Percentiles rank a stretch among this genome's conserved stretches.
These are phyloP conservation scores for Aspergillus novoparasiticus DNA, from an alignment of 2,329 filamentous ascomycete genomes.

Conservation along the genomic window DNA sequence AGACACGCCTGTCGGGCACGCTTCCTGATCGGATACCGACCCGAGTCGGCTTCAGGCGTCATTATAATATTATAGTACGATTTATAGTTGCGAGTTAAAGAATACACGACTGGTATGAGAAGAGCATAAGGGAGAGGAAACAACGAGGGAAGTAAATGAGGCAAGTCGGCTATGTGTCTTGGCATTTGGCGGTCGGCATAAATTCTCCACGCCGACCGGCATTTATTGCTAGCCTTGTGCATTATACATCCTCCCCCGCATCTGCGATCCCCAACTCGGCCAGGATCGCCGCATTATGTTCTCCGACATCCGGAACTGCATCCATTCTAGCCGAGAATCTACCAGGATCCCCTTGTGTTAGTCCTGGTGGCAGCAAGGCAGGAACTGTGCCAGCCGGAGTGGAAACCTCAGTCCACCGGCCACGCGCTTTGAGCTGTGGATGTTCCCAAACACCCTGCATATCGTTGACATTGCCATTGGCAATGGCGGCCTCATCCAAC, in stretches of 20 bases:
- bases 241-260: neutral
- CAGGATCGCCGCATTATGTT: constrained; percentile 55
- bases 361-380: constrained; percentile 55
- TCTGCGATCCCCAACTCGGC: constrained; percentile 44
- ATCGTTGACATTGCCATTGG: constrained; percentile 59
- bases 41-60: neutral
- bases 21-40: constrained; percentile 7
- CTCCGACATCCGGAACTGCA: constrained; percentile 51
- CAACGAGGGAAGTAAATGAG: neutral
- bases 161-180: constrained; percentile 11
- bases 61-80: neutral
- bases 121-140: neutral
- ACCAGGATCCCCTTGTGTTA: constrained; percentile 29
- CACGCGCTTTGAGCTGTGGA: constrained; percentile 54
- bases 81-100: neutral
- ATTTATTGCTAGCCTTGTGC: neutral
- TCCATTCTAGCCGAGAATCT: constrained; percentile 31
- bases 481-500: constrained; percentile 54
- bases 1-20: constrained; percentile 49
- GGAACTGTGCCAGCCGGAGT: constrained; percentile 52
- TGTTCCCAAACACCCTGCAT: constrained; percentile 60
- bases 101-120: neutral
- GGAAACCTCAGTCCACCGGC: constrained; percentile 54
- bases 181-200: neutral
- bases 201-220: neutral